Conservation (phyloP, 345 rosid species). For the Moringa oleifera region DNA sequence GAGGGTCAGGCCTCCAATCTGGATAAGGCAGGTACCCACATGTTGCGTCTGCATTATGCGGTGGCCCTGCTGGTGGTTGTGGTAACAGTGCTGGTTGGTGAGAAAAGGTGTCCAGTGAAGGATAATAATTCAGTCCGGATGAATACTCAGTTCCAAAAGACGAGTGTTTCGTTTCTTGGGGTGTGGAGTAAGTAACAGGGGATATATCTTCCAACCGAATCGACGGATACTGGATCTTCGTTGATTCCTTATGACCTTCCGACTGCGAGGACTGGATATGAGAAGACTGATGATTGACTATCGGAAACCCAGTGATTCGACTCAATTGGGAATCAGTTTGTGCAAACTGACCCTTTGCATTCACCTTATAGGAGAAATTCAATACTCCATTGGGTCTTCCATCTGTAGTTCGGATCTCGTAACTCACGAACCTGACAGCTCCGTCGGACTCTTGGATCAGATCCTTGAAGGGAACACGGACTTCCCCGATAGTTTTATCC, state of each 20-base stretch:
- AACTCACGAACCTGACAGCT: constrained; percentile 33
- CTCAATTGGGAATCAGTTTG: background rate
- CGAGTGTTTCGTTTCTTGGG: background rate
- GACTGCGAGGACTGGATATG: background rate
- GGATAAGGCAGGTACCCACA: background rate
- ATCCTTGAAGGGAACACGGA: constrained; percentile 37
- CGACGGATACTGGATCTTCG: background rate
- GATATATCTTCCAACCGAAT: background rate
- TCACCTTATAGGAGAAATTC: constrained; percentile 14
- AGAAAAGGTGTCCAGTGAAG: background rate
- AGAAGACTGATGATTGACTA: background rate
- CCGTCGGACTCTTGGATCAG: constrained; percentile 31
- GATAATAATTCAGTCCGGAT: background rate
- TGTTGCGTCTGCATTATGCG: background rate
- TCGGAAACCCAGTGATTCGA: constrained; percentile 8
- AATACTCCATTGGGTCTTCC: constrained; percentile 13
- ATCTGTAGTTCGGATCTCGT: constrained; percentile 30
- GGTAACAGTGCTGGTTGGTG: background rate
- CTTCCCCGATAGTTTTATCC: constrained; percentile 51
- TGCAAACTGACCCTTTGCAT: background rate
- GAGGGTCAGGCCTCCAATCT: background rate
- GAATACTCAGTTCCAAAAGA: background rate
- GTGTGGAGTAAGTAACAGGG: background rate
- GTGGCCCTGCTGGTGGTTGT: background rate
- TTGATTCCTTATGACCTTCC: background rate